Evolutionary conservation across 352 stramenopile species (phyloP), one percentile per base, ranked within the genome.

Genomic region (Aphanomyces cochlioides): DNA sequence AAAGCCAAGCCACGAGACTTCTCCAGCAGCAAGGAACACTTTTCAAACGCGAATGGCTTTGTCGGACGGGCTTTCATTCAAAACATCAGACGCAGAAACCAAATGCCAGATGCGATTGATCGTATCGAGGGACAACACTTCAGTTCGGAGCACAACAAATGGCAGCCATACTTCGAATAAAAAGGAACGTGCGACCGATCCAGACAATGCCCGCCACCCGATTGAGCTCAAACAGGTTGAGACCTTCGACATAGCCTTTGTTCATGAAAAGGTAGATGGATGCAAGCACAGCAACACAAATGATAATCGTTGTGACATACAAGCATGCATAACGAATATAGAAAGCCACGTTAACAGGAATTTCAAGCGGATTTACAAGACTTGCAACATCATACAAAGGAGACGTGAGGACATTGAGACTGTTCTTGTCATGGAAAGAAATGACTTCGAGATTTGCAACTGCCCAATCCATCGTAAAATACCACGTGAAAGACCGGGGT

Each of bases 201-300:
- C 60, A 67, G 3, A 67, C 36, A 28, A 54, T 37, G 17, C 60
- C 60, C 1, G 21, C 60, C n/a, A 67, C 47, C 19, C 60, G 60
- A 37, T 67, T 67, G 60, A 67, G 21, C 37, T 67, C 60, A 56
- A 67, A 67, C 4, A 67, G 28, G 10, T 67, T 67, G 43, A 67
- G 60, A 0, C 43, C 19, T 37, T 67, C 60, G 28, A 67, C 47
- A 13, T 67, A 28, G 37, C 60, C 60, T 50, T n/a, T 12, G 43
- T n/a, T 50, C 10, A n/a, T n/a, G 43, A 50, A n/a, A n/a, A 50
- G 43, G 43, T 50, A 50, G 17, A 50, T n/a, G 10, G 43, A n/a
- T 50, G 43, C 43, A 48, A 48, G 8, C 10, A 50, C 17, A 0
- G 43, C 43, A n/a, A 50, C 43, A n/a, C 43, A 50, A n/a, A 50